Conservation (phyloP, 306 rosid species). For the Fragaria vesca region DNA sequence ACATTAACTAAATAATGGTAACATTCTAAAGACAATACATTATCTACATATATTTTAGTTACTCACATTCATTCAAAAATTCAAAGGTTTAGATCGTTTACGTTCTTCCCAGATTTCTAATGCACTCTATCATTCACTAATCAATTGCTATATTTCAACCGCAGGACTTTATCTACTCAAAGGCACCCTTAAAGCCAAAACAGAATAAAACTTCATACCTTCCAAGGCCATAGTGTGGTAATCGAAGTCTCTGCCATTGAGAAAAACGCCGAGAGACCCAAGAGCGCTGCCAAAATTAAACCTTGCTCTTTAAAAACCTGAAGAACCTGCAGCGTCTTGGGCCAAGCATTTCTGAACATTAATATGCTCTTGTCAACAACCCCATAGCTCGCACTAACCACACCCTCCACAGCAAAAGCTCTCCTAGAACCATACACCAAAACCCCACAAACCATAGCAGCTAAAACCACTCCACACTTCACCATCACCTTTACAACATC, state of each 20-base stretch:
- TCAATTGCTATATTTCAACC: not conserved
- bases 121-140: not conserved
- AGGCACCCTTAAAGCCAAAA: not conserved
- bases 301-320: conserved; percentile 90
- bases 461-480: conserved; percentile 59
- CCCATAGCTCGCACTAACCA: conserved; percentile 65
- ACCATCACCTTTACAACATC: conserved; percentile 39
- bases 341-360: conserved; percentile 79
- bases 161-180: not conserved
- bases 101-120: not conserved
- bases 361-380: conserved; percentile 67
- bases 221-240: conserved; percentile 99
- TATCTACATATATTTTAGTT: not conserved
- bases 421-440: conserved; percentile 57
- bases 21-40: not conserved
- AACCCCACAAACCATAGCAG: conserved; percentile 65
- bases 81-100: not conserved
- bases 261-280: conserved; percentile 96
- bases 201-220: conserved; percentile 41
- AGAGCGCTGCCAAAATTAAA: conserved; percentile 67
- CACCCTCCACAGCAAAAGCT: conserved; percentile 69
- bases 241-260: conserved; percentile 99
- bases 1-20: not conserved
- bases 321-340: conserved; percentile 67
- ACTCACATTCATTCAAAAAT: not conserved